These are phyloP conservation scores for Dictyophora rubrovolvata DNA, from an alignment of 768 basidiomycete genomes.

Conservation along the genomic window DNA sequence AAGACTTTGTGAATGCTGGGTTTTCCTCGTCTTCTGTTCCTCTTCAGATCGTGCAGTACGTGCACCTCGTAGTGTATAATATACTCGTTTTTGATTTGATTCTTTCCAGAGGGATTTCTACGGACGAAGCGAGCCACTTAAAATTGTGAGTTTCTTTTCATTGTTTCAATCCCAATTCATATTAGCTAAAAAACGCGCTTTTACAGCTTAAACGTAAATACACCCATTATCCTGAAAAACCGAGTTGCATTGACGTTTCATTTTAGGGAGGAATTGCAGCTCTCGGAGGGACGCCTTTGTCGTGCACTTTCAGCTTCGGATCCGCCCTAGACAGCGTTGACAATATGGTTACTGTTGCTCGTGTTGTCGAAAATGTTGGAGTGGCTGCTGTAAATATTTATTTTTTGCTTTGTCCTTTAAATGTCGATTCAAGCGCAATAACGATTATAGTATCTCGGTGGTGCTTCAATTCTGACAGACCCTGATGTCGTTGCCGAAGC, in stretches of 20 bases:
- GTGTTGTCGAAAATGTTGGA: slow-evolving; percentile 67
- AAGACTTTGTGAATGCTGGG: slow-evolving; percentile 58
- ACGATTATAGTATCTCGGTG: slow-evolving; percentile 47
- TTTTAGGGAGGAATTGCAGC: slow-evolving; percentile 37
- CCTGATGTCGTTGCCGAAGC: slow-evolving; percentile 54
- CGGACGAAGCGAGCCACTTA: slow-evolving; percentile 57
- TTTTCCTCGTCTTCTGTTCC: slow-evolving; percentile 45
- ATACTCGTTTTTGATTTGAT: not conserved
- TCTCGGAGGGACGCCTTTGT: slow-evolving; percentile 44
- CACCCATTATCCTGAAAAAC: not conserved
- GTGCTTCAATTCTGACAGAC: slow-evolving; percentile 50
- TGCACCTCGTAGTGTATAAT: not conserved
- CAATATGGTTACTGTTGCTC: slow-evolving; percentile 62
- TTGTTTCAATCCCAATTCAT: slow-evolving; percentile 13
- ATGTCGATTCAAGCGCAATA: not conserved
- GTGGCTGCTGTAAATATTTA: slow-evolving; percentile 36
- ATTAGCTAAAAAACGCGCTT: not conserved
- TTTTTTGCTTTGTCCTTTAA: not conserved
- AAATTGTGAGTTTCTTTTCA: slow-evolving; percentile 7
- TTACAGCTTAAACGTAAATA: slow-evolving; percentile 1
- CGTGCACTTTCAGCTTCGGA: slow-evolving; percentile 62
- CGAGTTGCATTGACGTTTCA: not conserved
- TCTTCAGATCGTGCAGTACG: slow-evolving; percentile 44
- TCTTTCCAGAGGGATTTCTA: slow-evolving; percentile 32
- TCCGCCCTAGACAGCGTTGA: slow-evolving; percentile 51